These are phyloP conservation scores for Colletotrichum sp. DNA, from an alignment of 2,329 filamentous ascomycete genomes.

Conservation along the genomic window DNA sequence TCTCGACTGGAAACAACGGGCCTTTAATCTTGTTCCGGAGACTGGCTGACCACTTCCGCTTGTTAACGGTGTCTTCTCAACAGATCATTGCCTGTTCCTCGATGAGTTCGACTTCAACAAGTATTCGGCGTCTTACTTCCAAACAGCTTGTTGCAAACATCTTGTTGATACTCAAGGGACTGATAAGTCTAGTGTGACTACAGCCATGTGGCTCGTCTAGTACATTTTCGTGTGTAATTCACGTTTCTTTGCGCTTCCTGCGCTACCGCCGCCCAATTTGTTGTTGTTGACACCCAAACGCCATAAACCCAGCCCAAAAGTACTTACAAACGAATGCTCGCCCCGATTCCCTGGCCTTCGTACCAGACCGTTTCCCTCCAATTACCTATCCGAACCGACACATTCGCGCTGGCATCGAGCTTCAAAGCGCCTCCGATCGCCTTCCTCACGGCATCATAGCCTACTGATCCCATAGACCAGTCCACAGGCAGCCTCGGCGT, in stretches of 20 bases:
- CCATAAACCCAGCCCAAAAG: slow-evolving; percentile 15
- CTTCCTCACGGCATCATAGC: slow-evolving; percentile 80
- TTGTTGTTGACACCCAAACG: not conserved
- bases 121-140: not conserved
- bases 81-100: not conserved
- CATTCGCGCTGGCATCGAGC: slow-evolving; percentile 78
- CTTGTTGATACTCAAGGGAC: not conserved
- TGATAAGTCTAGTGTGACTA: not conserved
- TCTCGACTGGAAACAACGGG: not conserved
- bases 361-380: slow-evolving; percentile 80
- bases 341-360: slow-evolving; percentile 72
- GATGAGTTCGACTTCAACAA: not conserved
- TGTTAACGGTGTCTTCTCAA: not conserved
- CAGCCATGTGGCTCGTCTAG: not conserved
- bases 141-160: not conserved
- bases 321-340: slow-evolving; percentile 59
- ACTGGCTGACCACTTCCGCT: not conserved
- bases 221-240: not conserved
- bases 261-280: not conserved
- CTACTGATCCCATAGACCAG: slow-evolving; percentile 78
- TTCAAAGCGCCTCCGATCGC: slow-evolving; percentile 83
- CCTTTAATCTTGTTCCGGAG: not conserved
- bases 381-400: slow-evolving; percentile 75
- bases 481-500: slow-evolving; percentile 83
- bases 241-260: not conserved